These are phyloP conservation scores for Lagenaria siceraria DNA, from an alignment of 306 rosid genomes.

Conservation along the genomic window DNA sequence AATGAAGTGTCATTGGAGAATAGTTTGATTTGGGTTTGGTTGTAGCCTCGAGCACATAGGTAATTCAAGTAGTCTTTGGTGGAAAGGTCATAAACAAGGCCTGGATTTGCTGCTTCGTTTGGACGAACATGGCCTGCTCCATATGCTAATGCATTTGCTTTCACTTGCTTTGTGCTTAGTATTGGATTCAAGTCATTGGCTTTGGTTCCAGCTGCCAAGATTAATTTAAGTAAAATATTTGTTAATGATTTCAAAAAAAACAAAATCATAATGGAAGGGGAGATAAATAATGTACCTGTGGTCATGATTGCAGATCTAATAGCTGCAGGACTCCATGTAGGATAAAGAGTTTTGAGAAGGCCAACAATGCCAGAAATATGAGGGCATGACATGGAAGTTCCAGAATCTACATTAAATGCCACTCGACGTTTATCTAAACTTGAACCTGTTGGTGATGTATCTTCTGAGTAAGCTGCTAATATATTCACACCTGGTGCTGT, in stretches of 20 bases:
- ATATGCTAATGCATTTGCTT: conserved; percentile 36
- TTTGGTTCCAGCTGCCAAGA: neutral
- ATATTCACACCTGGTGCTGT: conserved; percentile 44
- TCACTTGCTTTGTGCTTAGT: neutral
- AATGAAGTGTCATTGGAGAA: conserved; percentile 12
- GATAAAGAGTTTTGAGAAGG: conserved; percentile 35
- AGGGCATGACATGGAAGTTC: conserved; percentile 64
- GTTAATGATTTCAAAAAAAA: too few relatives aligned
- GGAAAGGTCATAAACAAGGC: conserved; percentile 41
- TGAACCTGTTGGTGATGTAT: neutral
- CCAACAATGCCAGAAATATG: conserved; percentile 45
- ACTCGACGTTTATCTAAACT: conserved; percentile 16
- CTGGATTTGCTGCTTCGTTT: conserved; percentile 36
- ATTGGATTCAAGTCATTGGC: neutral
- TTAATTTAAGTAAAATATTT: too few relatives aligned
- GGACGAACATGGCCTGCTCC: conserved; percentile 52
- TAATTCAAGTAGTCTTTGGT: conserved; percentile 35
- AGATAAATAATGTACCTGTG: conserved; percentile 15
- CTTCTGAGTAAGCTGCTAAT: conserved; percentile 28
- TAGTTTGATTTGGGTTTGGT: neutral
- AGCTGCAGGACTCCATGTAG: conserved; percentile 54
- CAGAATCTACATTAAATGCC: conserved; percentile 17
- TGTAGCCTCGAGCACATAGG: conserved; percentile 33
- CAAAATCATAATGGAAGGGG: too few relatives aligned
- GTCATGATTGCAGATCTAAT: conserved; percentile 64